Conservation (phyloP, 2,329 filamentous ascomycete genomes). For the Trichoderma polysporum region DNA sequence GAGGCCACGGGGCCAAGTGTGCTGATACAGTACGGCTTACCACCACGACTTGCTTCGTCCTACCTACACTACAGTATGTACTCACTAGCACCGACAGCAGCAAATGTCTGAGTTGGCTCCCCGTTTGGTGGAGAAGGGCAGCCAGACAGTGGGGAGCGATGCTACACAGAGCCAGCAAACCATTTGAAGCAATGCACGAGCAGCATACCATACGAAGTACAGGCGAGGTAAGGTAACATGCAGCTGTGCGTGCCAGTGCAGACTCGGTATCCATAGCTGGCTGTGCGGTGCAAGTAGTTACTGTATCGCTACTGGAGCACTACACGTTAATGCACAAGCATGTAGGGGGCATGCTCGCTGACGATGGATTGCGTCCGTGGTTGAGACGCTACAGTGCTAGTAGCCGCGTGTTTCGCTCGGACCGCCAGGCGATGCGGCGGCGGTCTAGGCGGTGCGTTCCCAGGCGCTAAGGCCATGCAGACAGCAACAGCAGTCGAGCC, state of each 20-base stretch:
- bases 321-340: too few relatives aligned
- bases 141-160: neutral
- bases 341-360: constrained; percentile 11
- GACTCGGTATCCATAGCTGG: too few relatives aligned
- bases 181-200: neutral
- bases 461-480: neutral
- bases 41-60: neutral
- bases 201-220: neutral
- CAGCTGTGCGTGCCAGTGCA: constrained; percentile 6
- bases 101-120: constrained; percentile 1
- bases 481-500: neutral
- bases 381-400: neutral
- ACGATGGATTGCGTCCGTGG: constrained; percentile 8
- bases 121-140: neutral
- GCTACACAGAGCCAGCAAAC: neutral
- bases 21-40: too few relatives aligned
- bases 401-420: constrained; percentile 20
- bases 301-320: neutral
- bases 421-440: constrained; percentile 14
- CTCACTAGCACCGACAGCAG: neutral
- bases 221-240: neutral
- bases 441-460: constrained; percentile 10
- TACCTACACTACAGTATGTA: neutral
- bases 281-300: neutral
- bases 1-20: neutral